Evolutionary conservation across 2,329 filamentous ascomycete genomes (phyloP), one percentile per base, ranked within the genome.

Genomic region (Cryphonectria parasitica): DNA sequence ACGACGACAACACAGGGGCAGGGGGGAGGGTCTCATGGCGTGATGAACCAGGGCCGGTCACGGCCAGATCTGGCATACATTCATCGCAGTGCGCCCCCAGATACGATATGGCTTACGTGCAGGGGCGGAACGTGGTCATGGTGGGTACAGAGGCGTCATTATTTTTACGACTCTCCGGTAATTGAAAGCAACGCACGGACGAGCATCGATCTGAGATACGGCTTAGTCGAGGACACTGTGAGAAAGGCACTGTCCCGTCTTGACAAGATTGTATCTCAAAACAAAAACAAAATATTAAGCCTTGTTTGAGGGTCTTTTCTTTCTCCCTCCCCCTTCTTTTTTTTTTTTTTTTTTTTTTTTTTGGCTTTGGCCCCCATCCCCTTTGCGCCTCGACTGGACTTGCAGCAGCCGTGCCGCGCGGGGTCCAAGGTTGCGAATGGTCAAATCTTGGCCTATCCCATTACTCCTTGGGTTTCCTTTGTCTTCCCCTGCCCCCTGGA

Each of bases 101-200:
- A 56, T 56, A 31, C 25, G n/a, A 58, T 58, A 58, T 13, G 45
- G 54, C 54, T 58, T 3, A 19, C 25, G 25, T 58, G 54, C 54
- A 58, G 54, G 54, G 54, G 54, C 54, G 25, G 7, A 58, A 58
- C 54, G 54, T 58, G 54, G 54, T 5, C 25, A 31, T 31, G 25
- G 54, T 58, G 54, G 54, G 28, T 58, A 58, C 54, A 31, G 11
- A 28, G 28, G 25, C 54, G 54, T 58, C 54, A 58, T 58, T 58
- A 58, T 58, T 58, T 11, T 31, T 31, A 58, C 54, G 54, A 28
- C 25, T 6, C 28, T 58, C 13, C 6, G 54, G 54, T 58, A 31
- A 31, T 58, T 31, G 54, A 34, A 58, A 58, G 15, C 25, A 58
- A 6, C 54, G 54, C 54, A 58, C 54, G 54, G 54, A 58, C 54